phyloP scores from a whole-genome alignment of 352 stramenopile species.

The Pythium scleroteichum region DNA sequence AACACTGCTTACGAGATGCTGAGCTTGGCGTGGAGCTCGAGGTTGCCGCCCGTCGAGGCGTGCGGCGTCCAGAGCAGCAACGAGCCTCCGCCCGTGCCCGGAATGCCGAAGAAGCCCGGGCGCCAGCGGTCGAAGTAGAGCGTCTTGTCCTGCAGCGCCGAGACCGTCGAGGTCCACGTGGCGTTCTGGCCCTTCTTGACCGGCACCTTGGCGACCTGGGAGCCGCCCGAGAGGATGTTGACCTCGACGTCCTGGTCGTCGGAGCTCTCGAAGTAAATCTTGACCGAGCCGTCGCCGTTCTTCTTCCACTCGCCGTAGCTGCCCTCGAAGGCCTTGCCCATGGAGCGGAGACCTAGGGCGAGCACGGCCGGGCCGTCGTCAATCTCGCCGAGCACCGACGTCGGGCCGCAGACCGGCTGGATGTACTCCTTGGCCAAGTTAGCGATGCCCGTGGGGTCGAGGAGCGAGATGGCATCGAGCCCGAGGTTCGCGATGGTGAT shows the following conservation, averaged over 20 bases:
- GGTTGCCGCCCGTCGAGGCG: slow-evolving; percentile 36
- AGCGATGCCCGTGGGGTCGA: slow-evolving; percentile 46
- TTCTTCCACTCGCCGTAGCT: slow-evolving; percentile 48
- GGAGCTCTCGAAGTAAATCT: slow-evolving; percentile 43
- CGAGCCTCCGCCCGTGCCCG: slow-evolving; percentile 59
- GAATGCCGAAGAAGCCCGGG: slow-evolving; percentile 53
- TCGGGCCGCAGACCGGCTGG: slow-evolving; percentile 55
- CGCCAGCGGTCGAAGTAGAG: slow-evolving; percentile 79
- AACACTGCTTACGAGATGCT: slow-evolving; percentile 28
- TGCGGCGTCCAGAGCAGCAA: slow-evolving; percentile 60
- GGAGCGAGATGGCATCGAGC: slow-evolving; percentile 44
- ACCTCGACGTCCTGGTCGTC: slow-evolving; percentile 55
- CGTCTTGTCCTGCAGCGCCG: slow-evolving; percentile 52
- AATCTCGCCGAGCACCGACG: slow-evolving; percentile 49
- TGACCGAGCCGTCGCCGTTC: slow-evolving; percentile 39
- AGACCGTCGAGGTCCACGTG: slow-evolving; percentile 41
- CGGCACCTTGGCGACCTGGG: slow-evolving; percentile 41
- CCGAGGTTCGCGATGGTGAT: slow-evolving; percentile 46
- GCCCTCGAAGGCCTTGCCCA: slow-evolving; percentile 45
- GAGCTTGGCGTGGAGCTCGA: slow-evolving; percentile 49
- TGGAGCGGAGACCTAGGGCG: slow-evolving; percentile 42
- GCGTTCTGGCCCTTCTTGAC: slow-evolving; percentile 40
- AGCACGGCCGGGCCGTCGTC: slow-evolving; percentile 45
- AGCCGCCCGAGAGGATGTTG: slow-evolving; percentile 54
- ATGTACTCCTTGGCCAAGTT: slow-evolving; percentile 47